Base-by-base conservation (phyloP, 495 filamentous ascomycete genomes). In the Penicillium bialowiezense region DNA sequence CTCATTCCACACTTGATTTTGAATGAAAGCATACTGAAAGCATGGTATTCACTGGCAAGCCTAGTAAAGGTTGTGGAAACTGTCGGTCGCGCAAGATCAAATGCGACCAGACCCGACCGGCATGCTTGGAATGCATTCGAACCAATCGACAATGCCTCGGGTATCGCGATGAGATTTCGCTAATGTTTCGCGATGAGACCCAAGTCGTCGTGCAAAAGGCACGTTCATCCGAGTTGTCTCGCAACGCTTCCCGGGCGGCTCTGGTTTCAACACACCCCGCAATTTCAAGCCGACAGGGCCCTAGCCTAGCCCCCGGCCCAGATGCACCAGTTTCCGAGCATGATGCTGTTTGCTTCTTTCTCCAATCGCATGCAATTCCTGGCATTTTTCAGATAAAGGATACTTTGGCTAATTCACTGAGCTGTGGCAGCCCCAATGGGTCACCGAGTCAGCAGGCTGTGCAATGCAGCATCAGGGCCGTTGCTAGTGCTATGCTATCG, bases 91-190 rank as follows among this genome's bases (percentile, higher is more conserved):
- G 46, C 36, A 49, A 49, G 24, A 49, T 49, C 3, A 13, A 37
- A 3, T 69, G 66, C 42, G 64, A 69, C 44, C 50, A 62, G 33
- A 54, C 44, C 21, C 54, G 38, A 17, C 66, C 66, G 4, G 57
- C 52, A 5, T 70, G 67, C 34, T 51, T 50, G 3, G 52, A 62
- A 29, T 68, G 65, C 37, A 42, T 55, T 10, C 55, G 61, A 46
- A 57, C 58, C 9, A 52, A 54, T 10, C 35, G 50, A 13, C 29
- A 63, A 52, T 69, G 66, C 45, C 41, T 53, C 7, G 66, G 66
- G 0, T 69, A 65, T 48, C 59, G 60, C 8, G 58, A 64, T 44
- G 7, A 51, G 15, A 9, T 21, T 1, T 33, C 44, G 1, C 37
- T 56, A 7, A 50, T 52, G 18, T 51, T 63, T 34, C 46, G 44